Base-by-base conservation (phyloP, 2,329 filamentous ascomycete genomes). In the Fusarium incarnatum region DNA sequence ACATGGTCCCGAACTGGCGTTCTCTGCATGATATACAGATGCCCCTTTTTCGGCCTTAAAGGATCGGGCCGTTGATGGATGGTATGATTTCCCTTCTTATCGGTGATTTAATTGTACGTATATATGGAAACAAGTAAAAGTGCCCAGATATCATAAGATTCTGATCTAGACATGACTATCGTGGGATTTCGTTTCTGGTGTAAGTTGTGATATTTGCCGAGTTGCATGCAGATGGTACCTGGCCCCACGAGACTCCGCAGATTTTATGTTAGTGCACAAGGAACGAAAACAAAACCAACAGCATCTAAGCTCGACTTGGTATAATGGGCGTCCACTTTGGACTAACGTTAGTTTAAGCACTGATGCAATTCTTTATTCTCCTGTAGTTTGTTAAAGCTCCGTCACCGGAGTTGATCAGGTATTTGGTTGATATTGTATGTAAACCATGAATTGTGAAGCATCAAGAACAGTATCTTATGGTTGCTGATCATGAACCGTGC, bases 1-100 rank as follows among this genome's bases (percentile, higher is more conserved):
- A 32, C 12, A 53, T 64, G 50, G 40, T 53, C 40, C 58, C 46
- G 48, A 53, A 45, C 52, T 22, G 23, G 46, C 58, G 34, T 40
- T 48, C 16, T 47, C 32, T 52, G 45, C 64, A 67, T 64, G 48
- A 66, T 59, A 60, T 65, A 27, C 28, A 42, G 30, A 20, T 68
- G 44, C 53, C 67, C 61, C 67, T n/a, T 37, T 56, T 56, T 48
- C 52, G 30, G 50, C 50, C 32, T 41, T 49, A 53, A 48, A 68
- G 63, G 67, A 44, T 70, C 63, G 67, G 67, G 53, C 67, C 67
- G 67, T 71, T 69, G 52, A 56, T 23, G 20, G 40, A 22, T 71
- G 67, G 56, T 57, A 50, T 63, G 62, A 68, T 68, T 59, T 45
- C 13, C 32, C 25, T 41, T 50, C 28, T 50, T 22, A 41, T 27